phyloP scores from a whole-genome alignment of 164 flowering plant genomes.

The Vitis cinerea region DNA sequence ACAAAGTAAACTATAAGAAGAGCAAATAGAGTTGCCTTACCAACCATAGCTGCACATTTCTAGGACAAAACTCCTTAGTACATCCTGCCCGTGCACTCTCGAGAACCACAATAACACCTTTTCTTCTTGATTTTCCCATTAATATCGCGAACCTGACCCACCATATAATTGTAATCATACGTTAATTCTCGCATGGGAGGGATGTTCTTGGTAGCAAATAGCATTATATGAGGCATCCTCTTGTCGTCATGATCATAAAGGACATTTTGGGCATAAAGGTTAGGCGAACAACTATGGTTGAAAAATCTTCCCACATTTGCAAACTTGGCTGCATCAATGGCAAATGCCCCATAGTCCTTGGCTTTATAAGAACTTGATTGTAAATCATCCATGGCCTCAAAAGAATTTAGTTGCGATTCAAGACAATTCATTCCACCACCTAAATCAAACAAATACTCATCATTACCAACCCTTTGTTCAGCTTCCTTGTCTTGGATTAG shows the following conservation, averaged over 20 bases:
- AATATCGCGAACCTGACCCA: conserved; percentile 67
- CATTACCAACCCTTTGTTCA: background rate
- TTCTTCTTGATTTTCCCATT: conserved; percentile 70
- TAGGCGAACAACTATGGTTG: conserved; percentile 93
- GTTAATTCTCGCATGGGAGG: conserved; percentile 84
- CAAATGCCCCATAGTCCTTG: background rate
- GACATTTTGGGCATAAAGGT: conserved; percentile 86
- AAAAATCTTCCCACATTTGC: conserved; percentile 86
- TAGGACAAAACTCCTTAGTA: conserved; percentile 34
- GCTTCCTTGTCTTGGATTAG: conserved; percentile 9
- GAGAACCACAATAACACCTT: conserved; percentile 74
- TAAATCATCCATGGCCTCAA: too few species aligned
- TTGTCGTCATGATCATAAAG: conserved; percentile 79
- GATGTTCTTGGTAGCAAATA: conserved; percentile 87
- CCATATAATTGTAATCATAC: conserved; percentile 71
- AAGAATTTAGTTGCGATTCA: too few species aligned
- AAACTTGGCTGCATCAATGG: conserved; percentile 21
- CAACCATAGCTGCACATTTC: too few species aligned
- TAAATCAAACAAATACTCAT: conserved; percentile 22
- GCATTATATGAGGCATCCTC: conserved; percentile 84
- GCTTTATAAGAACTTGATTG: too few species aligned
- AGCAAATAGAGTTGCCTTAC: too few species aligned
- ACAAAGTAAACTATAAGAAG: too few species aligned
- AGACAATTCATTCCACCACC: background rate
- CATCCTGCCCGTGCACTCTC: conserved; percentile 80